Percentiles rank a stretch among this genome's conserved stretches.
Conservation (phyloP, 768 basidiomycete species). For the Lanmaoa pseudosensibilis region DNA sequence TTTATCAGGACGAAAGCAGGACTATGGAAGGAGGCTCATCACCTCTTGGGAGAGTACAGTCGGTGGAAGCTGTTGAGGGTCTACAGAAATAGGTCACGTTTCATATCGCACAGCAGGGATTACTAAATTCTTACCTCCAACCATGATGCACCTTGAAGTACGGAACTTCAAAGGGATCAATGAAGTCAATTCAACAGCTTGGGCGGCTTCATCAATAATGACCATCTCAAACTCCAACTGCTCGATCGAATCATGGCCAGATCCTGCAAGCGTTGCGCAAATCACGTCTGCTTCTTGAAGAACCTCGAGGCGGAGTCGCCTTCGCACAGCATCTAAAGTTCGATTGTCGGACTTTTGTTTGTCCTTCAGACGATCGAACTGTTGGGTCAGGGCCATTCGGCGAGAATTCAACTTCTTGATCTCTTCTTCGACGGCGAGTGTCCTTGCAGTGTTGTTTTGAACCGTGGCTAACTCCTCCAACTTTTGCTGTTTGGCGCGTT, state of each 20-base stretch:
- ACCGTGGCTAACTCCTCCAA: constrained; percentile 55
- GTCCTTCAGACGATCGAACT: constrained; percentile 78
- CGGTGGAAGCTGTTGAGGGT: constrained; percentile 94
- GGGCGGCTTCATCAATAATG: constrained; percentile 97
- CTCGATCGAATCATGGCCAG: constrained; percentile 86
- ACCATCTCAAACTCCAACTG: constrained; percentile 90
- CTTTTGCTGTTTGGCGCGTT: constrained; percentile 58
- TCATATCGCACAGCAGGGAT: not conserved
- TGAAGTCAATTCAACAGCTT: constrained; percentile 92
- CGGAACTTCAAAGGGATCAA: constrained; percentile 92
- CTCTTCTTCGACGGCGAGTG: constrained; percentile 64
- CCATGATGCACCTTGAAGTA: constrained; percentile 83
- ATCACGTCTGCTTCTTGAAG: constrained; percentile 89
- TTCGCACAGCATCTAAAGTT: constrained; percentile 76
- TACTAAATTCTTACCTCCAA: constrained; percentile 60
- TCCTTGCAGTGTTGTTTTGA: constrained; percentile 57
- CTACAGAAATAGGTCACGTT: constrained; percentile 33
- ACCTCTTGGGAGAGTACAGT: constrained; percentile 75
- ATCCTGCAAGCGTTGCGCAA: constrained; percentile 89
- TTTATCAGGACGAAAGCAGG: constrained; percentile 15
- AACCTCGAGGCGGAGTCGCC: constrained; percentile 73
- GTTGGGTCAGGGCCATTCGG: constrained; percentile 61
- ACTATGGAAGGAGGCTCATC: constrained; percentile 25
- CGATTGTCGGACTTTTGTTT: constrained; percentile 78
- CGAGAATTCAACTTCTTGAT: constrained; percentile 64